Conservation (phyloP, 345 rosid genomes). For the Populus ilicifolia region DNA sequence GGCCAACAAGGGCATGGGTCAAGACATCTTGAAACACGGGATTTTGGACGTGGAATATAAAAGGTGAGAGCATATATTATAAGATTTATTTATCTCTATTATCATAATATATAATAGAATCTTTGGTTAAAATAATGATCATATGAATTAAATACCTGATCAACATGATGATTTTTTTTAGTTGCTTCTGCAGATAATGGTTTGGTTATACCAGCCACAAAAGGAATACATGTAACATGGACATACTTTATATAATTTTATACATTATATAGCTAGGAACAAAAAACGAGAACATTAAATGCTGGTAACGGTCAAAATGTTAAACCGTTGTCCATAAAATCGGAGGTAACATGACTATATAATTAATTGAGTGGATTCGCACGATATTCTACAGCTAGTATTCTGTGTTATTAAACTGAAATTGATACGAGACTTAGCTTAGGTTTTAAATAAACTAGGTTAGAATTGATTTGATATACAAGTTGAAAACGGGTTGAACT, state of each 20-base stretch:
- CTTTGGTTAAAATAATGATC: background rate
- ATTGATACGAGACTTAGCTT: too few relatives aligned
- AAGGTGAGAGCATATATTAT: conserved; percentile 35
- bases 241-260: background rate
- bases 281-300: conserved; percentile 25
- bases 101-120: background rate
- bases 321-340: background rate
- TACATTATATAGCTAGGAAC: background rate
- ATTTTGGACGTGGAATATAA: conserved; percentile 68
- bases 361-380: too few relatives aligned
- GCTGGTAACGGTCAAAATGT: conserved; percentile 25
- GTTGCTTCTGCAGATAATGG: background rate
- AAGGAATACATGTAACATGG: background rate
- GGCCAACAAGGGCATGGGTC: conserved; percentile 57
- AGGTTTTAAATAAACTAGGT: too few relatives aligned
- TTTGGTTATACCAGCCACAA: conserved; percentile 4
- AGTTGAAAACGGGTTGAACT: too few relatives aligned
- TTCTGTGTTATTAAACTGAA: too few relatives aligned
- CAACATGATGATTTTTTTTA: background rate
- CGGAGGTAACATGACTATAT: too few relatives aligned
- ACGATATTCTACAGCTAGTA: too few relatives aligned
- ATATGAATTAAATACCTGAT: background rate
- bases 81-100: background rate
- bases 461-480: too few relatives aligned
- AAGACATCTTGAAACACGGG: conserved; percentile 49